Base-by-base conservation (phyloP, 768 basidiomycete genomes). In the Pisolithus marmoratus region DNA sequence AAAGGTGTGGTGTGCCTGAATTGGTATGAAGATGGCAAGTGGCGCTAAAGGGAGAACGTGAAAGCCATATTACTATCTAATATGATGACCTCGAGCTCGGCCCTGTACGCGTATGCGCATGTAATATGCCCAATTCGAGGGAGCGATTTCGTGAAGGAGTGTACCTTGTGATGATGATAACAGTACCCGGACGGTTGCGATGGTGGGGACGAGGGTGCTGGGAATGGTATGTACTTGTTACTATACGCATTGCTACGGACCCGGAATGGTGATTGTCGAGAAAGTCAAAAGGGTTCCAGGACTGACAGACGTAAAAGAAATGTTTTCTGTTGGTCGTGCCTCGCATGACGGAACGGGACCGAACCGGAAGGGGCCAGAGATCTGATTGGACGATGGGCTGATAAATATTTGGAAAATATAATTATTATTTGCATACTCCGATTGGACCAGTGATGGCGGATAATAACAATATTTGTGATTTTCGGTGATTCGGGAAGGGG, bases 281-380 rank as follows among this genome's bases (percentile, higher is more conserved):
- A 46, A 46, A 23, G n/a, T 27, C 45, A 29, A 46, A 27, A 9
- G 43, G 42, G 15, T n/a, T n/a, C n/a, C 14, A 26, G 42, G 6
- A 24, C 23, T 24, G 42, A 43, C 42, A 43, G 42, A 27, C 8
- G 26, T 27, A 27, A 27, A 3, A 34, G 34, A 34, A 41, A 19
- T 41, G 19, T 20, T 22, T 23, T 20, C 26, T 43, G 42, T 17
- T 11, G 8, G 41, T 23, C 22, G 42, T 43, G 42, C 42, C 42
- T 43, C 23, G 42, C 42, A 23, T 24, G 43, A 44, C 43, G 19
- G 27, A 34, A 52, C 56, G 56, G 56, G 54, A 57, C 54, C 56
- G 56, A 55, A 31, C 27, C 54, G 45, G 26, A 27, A 26, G 29
- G n/a, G n/a, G 26, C 27, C 24, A 41, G 14, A 34, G 17, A 37